Conservation (phyloP, 169 alveolate species). For the Plasmodium ovale region DNA sequence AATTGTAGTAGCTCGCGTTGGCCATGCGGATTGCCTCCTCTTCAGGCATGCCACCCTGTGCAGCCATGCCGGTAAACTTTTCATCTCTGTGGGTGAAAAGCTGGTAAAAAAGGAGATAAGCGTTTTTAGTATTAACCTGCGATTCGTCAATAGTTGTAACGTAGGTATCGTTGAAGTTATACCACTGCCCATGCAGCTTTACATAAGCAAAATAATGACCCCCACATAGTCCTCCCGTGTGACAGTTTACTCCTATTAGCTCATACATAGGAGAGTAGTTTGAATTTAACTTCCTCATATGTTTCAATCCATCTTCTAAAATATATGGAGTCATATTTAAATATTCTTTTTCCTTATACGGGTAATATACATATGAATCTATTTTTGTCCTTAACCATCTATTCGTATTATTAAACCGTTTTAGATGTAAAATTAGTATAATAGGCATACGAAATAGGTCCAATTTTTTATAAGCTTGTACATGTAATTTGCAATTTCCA, state of each 20-base stretch:
- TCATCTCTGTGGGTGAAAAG: slow-evolving; percentile 40
- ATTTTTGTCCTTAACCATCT: slow-evolving; percentile 60
- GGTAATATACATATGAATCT: slow-evolving; percentile 71
- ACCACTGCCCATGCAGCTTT: slow-evolving; percentile 84
- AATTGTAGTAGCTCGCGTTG: slow-evolving; percentile 54
- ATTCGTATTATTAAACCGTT: slow-evolving; percentile 89
- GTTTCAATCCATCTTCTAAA: slow-evolving; percentile 69
- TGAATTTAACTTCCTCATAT: slow-evolving; percentile 75
- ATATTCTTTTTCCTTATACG: slow-evolving; percentile 74
- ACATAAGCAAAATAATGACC: slow-evolving; percentile 87
- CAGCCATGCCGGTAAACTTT: slow-evolving; percentile 49
- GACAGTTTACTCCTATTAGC: slow-evolving; percentile 83
- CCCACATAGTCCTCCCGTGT: slow-evolving; percentile 85
- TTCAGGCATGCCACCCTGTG: slow-evolving; percentile 53
- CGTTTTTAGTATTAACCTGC: slow-evolving; percentile 45
- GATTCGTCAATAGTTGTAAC: slow-evolving; percentile 63
- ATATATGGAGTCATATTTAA: slow-evolving; percentile 78
- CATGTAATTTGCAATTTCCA: slow-evolving; percentile 90
- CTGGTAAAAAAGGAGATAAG: slow-evolving; percentile 57
- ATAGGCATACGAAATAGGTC: slow-evolving; percentile 91
- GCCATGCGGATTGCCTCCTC: slow-evolving; percentile 55
- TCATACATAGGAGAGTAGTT: slow-evolving; percentile 81
- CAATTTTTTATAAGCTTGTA: slow-evolving; percentile 91
- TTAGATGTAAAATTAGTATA: slow-evolving; percentile 89
- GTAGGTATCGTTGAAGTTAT: slow-evolving; percentile 77